These are phyloP conservation scores for Candida sonorensis DNA, from an alignment of 805 yeast genomes.

Conservation along the genomic window DNA sequence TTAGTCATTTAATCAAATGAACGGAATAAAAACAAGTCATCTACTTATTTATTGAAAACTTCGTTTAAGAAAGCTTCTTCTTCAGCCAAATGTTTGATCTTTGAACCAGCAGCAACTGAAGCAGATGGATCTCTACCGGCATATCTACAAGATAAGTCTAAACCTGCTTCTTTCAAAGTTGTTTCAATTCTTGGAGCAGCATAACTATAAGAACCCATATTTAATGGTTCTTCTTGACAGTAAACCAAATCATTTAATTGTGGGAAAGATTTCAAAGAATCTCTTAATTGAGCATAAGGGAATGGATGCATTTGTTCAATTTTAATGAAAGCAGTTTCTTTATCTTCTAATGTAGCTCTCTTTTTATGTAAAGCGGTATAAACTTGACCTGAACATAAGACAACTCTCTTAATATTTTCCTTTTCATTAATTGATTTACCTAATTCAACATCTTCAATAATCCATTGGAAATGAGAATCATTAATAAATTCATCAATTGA, in stretches of 20 bases:
- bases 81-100: slow-evolving; percentile 80
- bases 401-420: slow-evolving; percentile 82
- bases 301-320: slow-evolving; percentile 97
- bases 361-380: slow-evolving; percentile 86
- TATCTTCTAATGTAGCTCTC: slow-evolving; percentile 71
- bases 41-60: slow-evolving; percentile 39
- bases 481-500: slow-evolving; percentile 76
- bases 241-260: slow-evolving; percentile 82
- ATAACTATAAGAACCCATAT: slow-evolving; percentile 86
- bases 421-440: slow-evolving; percentile 70
- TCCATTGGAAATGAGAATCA: slow-evolving; percentile 91
- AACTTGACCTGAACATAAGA: slow-evolving; percentile 88
- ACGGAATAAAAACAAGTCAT: too few relatives aligned
- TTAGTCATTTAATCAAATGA: too few relatives aligned
- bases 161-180: slow-evolving; percentile 65
- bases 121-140: slow-evolving; percentile 99
- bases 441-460: slow-evolving; percentile 85
- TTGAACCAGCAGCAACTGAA: slow-evolving; percentile 96
- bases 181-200: slow-evolving; percentile 81
- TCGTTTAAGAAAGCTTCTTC: slow-evolving; percentile 82
- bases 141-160: slow-evolving; percentile 58
- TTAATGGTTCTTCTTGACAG: slow-evolving; percentile 99
- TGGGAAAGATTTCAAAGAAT: slow-evolving; percentile 73
- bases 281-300: slow-evolving; percentile 94
- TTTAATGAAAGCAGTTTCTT: slow-evolving; percentile 80